Percentiles rank a stretch among this genome's conserved stretches.
phyloP scores from a whole-genome alignment of 2,329 filamentous ascomycete species.

The Plenodomus tracheiphilus region DNA sequence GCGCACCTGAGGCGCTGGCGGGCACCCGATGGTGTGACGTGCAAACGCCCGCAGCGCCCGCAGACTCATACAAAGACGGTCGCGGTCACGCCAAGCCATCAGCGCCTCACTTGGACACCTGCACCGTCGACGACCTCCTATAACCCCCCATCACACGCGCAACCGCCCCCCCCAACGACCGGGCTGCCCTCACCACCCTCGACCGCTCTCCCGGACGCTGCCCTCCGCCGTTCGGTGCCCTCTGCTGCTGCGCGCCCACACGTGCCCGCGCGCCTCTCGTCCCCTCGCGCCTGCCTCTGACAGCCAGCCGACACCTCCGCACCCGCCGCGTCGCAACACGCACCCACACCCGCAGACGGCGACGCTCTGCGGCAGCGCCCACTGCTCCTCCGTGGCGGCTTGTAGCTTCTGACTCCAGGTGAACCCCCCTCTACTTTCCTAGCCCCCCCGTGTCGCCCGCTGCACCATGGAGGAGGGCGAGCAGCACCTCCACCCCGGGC shows the following conservation, averaged over 20 bases:
- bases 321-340: constrained; percentile 36
- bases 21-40: constrained; percentile 4
- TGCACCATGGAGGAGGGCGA: constrained; percentile 28
- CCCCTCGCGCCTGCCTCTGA: constrained; percentile 9
- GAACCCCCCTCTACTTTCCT: constrained; percentile 36
- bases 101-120: constrained; percentile 18
- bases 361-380: constrained; percentile 47
- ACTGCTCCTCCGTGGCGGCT: constrained; percentile 44
- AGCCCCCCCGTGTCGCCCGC: constrained; percentile 16
- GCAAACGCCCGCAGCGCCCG: not conserved
- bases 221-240: constrained; percentile 25
- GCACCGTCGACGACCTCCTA: constrained; percentile 19
- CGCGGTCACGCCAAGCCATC: constrained; percentile 20
- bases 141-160: constrained; percentile 32
- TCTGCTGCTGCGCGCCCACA: constrained; percentile 21
- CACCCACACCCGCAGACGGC: constrained; percentile 36
- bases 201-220: constrained; percentile 29
- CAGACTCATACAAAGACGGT: constrained; percentile 12
- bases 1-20: constrained; percentile 1
- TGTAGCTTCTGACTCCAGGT: constrained; percentile 46
- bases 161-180: constrained; percentile 33
- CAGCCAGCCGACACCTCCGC: constrained; percentile 35
- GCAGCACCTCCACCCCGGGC: constrained; percentile 13
- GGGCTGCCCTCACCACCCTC: constrained; percentile 28
- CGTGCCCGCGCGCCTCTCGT: constrained; percentile 21